Base-by-base conservation (phyloP, 2,329 filamentous ascomycete genomes). In the Aspergillus alliaceus region DNA sequence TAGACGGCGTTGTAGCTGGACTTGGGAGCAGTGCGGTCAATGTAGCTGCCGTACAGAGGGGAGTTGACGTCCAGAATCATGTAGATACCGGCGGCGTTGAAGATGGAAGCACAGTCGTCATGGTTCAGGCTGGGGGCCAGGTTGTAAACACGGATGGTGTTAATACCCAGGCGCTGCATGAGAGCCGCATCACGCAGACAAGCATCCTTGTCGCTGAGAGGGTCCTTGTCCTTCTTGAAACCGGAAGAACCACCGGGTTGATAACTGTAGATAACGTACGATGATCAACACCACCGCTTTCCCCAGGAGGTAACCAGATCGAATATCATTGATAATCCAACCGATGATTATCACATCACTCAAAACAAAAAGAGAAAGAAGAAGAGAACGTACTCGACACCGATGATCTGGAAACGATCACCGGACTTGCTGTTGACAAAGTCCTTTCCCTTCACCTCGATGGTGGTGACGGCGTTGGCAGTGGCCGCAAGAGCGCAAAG, bases 131-230 rank as follows among this genome's bases (percentile, higher is more conserved):
- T 74, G 18, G 85, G 84, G 60, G 85, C 80, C 59, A 88, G 72
- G 69, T 87, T 87, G 80, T 88, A 88, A 53, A 85, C 80, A 58
- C 86, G 84, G 64, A 88, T 85, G 8, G 84, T 86, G 73, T 88
- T 88, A 63, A 85, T 81, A 70, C 85, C 86, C 51, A 88, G 74
- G 58, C 78, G 74, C 73, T 88, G 86, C 77, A 88, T 84, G 46
- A 88, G 75, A 22, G 83, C 82, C 18, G 85, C 85, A 77, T 88
- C 85, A 53, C 86, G 81, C 62, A 87, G 70, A 68, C 86, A 88
- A 24, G 79, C 74, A 12, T 79, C 78, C n/a, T 73, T 77, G 66
- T 87, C 78, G 67, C 79, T 84, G 58, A 88, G 73, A 31, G 84
- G 82, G 67, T 88, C 86, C 29, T 72, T 70, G 15, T 75, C 72